These are phyloP conservation scores for Suaeda aralocaspica DNA, from an alignment of 148 eudicot species.

Conservation along the genomic window DNA sequence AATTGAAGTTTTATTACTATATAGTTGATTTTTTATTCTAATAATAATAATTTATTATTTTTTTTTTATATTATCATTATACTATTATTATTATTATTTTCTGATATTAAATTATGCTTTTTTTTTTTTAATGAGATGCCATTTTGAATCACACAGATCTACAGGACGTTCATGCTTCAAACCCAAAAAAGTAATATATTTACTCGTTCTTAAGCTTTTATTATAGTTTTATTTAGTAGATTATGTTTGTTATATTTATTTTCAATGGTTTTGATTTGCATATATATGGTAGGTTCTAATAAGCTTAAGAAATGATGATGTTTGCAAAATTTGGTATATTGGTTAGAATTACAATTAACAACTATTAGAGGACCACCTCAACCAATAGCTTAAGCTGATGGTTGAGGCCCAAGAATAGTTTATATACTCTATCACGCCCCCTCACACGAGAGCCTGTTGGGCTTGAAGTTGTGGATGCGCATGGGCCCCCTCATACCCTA, in stretches of 20 bases:
- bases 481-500: too few species aligned
- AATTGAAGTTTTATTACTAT: neutral
- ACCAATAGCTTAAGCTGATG: too few species aligned
- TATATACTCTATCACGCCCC: too few species aligned
- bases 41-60: too few species aligned
- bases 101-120: neutral
- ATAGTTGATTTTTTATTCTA: too few species aligned
- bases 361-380: too few species aligned
- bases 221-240: neutral
- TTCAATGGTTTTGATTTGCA: neutral
- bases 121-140: slow-evolving; percentile 33
- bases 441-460: too few species aligned
- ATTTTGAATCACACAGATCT: slow-evolving; percentile 37
- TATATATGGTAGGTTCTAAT: neutral
- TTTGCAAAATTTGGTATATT: neutral
- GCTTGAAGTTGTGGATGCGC: too few species aligned
- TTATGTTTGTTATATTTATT: neutral
- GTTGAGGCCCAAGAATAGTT: too few species aligned
- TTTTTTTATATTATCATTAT: neutral
- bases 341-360: neutral
- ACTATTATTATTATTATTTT: slow-evolving; percentile 6
- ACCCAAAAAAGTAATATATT: slow-evolving; percentile 33
- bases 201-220: neutral
- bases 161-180: slow-evolving; percentile 64
- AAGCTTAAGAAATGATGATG: neutral